Conservation (phyloP, 441 rosid genomes). For the Pelargonium myrrhifolium region DNA sequence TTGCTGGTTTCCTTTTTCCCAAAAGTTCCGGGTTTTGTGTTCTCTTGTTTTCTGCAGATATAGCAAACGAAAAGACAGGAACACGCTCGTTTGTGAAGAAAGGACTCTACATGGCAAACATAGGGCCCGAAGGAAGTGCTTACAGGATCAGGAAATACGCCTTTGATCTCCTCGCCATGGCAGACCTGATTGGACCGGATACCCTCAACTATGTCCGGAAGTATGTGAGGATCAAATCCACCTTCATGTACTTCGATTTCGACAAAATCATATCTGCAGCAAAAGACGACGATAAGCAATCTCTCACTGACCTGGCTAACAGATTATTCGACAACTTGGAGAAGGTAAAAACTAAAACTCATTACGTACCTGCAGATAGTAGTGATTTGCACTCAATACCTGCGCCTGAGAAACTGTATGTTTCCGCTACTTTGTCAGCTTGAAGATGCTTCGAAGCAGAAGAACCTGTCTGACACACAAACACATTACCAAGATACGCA, state of each 20-base stretch:
- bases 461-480: slow-evolving; percentile 48
- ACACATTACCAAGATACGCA: slow-evolving; percentile 48
- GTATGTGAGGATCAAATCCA: slow-evolving; percentile 71
- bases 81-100: slow-evolving; percentile 65
- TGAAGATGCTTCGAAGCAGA: slow-evolving; percentile 55
- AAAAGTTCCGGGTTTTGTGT: not conserved
- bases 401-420: not conserved
- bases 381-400: too few species aligned
- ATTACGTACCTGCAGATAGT: not conserved
- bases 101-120: slow-evolving; percentile 57
- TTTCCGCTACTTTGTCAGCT: slow-evolving; percentile 37
- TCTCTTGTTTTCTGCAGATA: slow-evolving; percentile 31
- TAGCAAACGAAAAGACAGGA: slow-evolving; percentile 64
- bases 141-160: slow-evolving; percentile 65
- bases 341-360: slow-evolving; percentile 41
- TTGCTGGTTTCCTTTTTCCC: not conserved
- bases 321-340: slow-evolving; percentile 74
- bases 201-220: slow-evolving; percentile 67
- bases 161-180: slow-evolving; percentile 81
- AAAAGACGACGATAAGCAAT: slow-evolving; percentile 44
- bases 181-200: slow-evolving; percentile 72
- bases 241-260: slow-evolving; percentile 68
- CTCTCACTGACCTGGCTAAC: slow-evolving; percentile 69
- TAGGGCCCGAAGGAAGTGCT: slow-evolving; percentile 50
- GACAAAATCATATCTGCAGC: slow-evolving; percentile 76